phyloP scores from a whole-genome alignment of 192 early-diverging fungal species.

The Rhizoclosmatium globosum region DNA sequence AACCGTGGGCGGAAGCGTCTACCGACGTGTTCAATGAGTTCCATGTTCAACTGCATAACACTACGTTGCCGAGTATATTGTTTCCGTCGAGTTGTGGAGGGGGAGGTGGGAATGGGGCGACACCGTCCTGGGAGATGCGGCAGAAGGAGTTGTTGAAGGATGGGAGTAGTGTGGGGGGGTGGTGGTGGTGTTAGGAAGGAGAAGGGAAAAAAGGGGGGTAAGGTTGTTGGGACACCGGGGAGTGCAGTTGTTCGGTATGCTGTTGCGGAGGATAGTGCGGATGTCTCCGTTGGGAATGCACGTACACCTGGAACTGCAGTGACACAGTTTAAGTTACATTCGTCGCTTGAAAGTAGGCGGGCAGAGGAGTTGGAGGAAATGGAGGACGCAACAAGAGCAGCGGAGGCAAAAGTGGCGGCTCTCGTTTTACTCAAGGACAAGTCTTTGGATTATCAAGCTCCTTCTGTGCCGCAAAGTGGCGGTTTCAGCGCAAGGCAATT shows the following conservation, averaged over 20 bases:
- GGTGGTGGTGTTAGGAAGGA: not conserved
- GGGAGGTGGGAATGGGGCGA: conserved; percentile 13
- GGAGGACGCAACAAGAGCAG: not conserved
- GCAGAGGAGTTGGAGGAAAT: too few species aligned
- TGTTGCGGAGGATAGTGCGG: too few species aligned
- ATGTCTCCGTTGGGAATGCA: too few species aligned
- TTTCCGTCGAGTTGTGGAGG: conserved; percentile 13
- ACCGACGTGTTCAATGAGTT: conserved; percentile 11
- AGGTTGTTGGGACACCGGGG: not conserved
- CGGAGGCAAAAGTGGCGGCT: not conserved
- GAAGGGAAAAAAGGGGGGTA: not conserved
- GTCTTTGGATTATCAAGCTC: not conserved
- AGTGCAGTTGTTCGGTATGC: not conserved
- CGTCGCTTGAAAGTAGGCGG: too few species aligned
- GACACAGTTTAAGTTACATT: too few species aligned
- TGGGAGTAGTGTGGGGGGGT: not conserved
- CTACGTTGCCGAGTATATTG: not conserved
- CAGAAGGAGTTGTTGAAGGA: not conserved
- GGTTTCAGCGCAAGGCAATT: not conserved
- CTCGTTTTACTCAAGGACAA: not conserved
- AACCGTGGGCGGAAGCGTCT: not conserved
- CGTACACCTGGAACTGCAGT: too few species aligned
- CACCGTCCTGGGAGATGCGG: conserved; percentile 3
- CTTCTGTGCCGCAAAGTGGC: not conserved
- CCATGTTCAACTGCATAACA: conserved; percentile 3